Evolutionary conservation across 768 basidiomycete species (phyloP).

Genomic region (Mycena leptocephala): DNA sequence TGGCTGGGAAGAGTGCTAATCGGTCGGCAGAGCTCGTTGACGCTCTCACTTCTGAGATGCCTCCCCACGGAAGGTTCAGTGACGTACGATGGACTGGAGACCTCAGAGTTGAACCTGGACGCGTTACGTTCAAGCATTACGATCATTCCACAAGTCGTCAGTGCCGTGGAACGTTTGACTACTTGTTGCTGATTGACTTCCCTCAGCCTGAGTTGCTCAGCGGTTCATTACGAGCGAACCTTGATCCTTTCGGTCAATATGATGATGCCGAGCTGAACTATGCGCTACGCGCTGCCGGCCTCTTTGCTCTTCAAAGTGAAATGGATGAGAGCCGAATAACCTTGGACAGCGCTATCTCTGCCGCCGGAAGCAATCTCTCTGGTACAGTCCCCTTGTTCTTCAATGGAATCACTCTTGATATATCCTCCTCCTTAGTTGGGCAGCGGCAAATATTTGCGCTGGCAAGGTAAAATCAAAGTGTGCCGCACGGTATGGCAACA

Average conservation of each 20-base stretch:
- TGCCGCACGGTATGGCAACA: neutral
- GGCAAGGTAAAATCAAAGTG: constrained; percentile 36
- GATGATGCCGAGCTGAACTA: constrained; percentile 57
- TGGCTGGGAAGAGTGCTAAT: neutral
- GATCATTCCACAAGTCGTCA: constrained; percentile 54
- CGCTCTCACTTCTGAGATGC: constrained; percentile 66
- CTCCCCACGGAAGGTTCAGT: constrained; percentile 53
- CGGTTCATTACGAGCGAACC: constrained; percentile 61
- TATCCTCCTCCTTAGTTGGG: too few species aligned
- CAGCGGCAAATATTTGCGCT: constrained; percentile 66
- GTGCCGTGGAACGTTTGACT: neutral
- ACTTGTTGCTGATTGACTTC: constrained; percentile 20
- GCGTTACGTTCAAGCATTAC: constrained; percentile 61
- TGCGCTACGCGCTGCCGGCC: constrained; percentile 54
- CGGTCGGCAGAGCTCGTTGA: constrained; percentile 63
- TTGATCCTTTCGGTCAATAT: constrained; percentile 64
- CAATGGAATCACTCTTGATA: too few species aligned
- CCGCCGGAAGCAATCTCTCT: constrained; percentile 45
- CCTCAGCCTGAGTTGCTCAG: constrained; percentile 53
- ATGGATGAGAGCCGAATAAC: constrained; percentile 41
- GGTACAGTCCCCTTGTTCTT: too few species aligned
- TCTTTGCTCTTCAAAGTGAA: constrained; percentile 52
- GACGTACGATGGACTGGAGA: constrained; percentile 59
- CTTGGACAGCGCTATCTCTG: constrained; percentile 27
- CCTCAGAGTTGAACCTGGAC: constrained; percentile 59